Evolutionary conservation across 1,139 yeast species (phyloP).

Genomic region (Suhomyces choctaworum): DNA sequence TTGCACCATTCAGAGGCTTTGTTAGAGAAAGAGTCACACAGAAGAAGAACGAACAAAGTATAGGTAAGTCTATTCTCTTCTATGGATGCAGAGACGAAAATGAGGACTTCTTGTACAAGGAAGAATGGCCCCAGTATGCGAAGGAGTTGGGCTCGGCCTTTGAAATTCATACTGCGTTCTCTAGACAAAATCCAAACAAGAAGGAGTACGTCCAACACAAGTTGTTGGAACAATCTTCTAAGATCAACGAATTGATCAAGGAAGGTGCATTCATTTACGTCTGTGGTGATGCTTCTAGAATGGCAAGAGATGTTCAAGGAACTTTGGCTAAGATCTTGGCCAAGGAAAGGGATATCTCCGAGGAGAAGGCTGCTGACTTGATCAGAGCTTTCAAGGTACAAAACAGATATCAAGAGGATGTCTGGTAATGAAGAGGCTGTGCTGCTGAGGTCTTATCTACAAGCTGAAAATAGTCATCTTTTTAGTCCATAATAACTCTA

Average conservation of each 20-base stretch:
- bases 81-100: slow-evolving; percentile 77
- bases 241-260: slow-evolving; percentile 58
- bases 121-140: slow-evolving; percentile 81
- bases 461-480: too few species aligned
- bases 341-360: slow-evolving; percentile 56
- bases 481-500: too few species aligned
- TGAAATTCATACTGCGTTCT: slow-evolving; percentile 80
- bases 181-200: slow-evolving; percentile 62
- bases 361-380: slow-evolving; percentile 72
- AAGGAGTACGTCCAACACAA: slow-evolving; percentile 91
- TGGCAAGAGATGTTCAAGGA: slow-evolving; percentile 95
- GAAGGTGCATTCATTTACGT: slow-evolving; percentile 88
- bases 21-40: slow-evolving; percentile 70
- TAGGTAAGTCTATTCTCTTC: slow-evolving; percentile 77
- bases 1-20: slow-evolving; percentile 96
- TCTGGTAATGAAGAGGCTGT: slow-evolving; percentile 69
- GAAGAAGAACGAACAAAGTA: slow-evolving; percentile 41
- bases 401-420: slow-evolving; percentile 95
- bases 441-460: neutral
- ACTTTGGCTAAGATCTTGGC: slow-evolving; percentile 66
- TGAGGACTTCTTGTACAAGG: slow-evolving; percentile 79
- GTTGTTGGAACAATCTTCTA: slow-evolving; percentile 56
- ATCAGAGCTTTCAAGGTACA: slow-evolving; percentile 79
- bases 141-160: slow-evolving; percentile 64
- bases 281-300: slow-evolving; percentile 94